Percentiles rank a stretch among this genome's conserved stretches.
These are phyloP conservation scores for Neocatenulostroma microsporum DNA, from an alignment of 2,329 filamentous ascomycete species.

Conservation along the genomic window DNA sequence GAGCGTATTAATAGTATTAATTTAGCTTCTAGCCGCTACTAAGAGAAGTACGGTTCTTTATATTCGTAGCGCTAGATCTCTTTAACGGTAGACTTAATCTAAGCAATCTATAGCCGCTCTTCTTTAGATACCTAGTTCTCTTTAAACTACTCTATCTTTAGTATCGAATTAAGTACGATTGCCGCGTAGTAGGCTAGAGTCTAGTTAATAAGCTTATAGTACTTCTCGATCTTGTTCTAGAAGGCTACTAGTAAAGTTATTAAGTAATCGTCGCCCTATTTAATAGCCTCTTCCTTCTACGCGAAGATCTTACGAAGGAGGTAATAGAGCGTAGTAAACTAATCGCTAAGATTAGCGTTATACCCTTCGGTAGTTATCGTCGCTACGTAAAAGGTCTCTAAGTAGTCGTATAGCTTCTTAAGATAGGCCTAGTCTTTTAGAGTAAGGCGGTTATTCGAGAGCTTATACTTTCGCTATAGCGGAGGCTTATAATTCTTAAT, in stretches of 20 bases:
- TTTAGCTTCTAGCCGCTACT: too few relatives aligned
- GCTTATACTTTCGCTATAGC: too few relatives aligned
- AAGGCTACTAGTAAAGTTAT: too few relatives aligned
- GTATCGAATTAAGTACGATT: neutral
- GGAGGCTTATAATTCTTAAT: neutral
- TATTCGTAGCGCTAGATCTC: neutral
- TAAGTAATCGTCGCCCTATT: too few relatives aligned
- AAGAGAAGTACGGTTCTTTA: too few relatives aligned
- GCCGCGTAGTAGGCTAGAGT: conserved; percentile 1
- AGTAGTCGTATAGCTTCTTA: neutral
- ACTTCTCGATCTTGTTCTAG: conserved; percentile 1
- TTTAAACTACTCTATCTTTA: neutral
- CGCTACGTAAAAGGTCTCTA: conserved; percentile 1
- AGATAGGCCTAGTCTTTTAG: too few relatives aligned
- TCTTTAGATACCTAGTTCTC: neutral
- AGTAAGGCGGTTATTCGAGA: too few relatives aligned
- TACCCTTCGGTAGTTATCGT: neutral
- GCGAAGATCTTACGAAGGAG: too few relatives aligned
- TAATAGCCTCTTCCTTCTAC: too few relatives aligned
- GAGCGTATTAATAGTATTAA: too few relatives aligned
- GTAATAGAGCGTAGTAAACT: neutral
- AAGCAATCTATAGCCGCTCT: neutral
- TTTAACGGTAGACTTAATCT: neutral
- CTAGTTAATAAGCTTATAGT: neutral
- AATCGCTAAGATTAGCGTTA: neutral